A percentile compares a stretch with the other conserved stretches of the same genome.
phyloP scores from a whole-genome alignment of 495 filamentous ascomycete species.

The Penicillium pancosmium region DNA sequence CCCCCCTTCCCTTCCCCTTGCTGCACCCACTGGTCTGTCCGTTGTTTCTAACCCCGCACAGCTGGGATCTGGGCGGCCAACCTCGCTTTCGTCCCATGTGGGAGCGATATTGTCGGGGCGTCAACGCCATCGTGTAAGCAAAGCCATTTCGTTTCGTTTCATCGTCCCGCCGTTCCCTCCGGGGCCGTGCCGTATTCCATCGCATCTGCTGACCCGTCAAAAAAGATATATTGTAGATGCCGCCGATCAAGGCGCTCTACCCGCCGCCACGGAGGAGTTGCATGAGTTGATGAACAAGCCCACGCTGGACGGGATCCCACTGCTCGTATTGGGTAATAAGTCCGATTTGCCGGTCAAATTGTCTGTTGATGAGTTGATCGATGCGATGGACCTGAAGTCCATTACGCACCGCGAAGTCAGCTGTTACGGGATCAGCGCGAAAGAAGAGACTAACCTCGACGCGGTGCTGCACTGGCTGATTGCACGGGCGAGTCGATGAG shows the following conservation, averaged over 20 bases:
- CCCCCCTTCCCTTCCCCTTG: not conserved
- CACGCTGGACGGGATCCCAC: conserved; percentile 83
- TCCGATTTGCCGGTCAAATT: conserved; percentile 87
- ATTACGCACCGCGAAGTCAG: conserved; percentile 93
- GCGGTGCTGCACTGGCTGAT: conserved; percentile 97
- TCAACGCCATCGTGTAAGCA: conserved; percentile 91
- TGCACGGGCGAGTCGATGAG: conserved; percentile 68
- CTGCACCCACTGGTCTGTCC: conserved; percentile 3
- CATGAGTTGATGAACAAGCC: conserved; percentile 85
- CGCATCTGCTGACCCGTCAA: not conserved
- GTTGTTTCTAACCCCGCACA: conserved; percentile 30
- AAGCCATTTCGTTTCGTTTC: too few species aligned
- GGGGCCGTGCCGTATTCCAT: not conserved
- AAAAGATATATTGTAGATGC: conserved; percentile 89
- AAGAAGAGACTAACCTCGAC: conserved; percentile 98
- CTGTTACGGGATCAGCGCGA: conserved; percentile 98
- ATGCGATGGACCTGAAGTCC: conserved; percentile 84
- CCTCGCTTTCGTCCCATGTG: conserved; percentile 98
- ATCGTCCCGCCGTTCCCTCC: too few species aligned
- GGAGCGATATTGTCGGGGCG: conserved; percentile 96
- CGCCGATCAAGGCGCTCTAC: conserved; percentile 77
- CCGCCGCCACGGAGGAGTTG: conserved; percentile 89
- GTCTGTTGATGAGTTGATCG: conserved; percentile 93
- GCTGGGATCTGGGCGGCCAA: conserved; percentile 97
- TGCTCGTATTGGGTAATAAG: conserved; percentile 98